These are phyloP conservation scores for Kwoniella bestiolae DNA, from an alignment of 768 basidiomycete genomes.

Conservation along the genomic window DNA sequence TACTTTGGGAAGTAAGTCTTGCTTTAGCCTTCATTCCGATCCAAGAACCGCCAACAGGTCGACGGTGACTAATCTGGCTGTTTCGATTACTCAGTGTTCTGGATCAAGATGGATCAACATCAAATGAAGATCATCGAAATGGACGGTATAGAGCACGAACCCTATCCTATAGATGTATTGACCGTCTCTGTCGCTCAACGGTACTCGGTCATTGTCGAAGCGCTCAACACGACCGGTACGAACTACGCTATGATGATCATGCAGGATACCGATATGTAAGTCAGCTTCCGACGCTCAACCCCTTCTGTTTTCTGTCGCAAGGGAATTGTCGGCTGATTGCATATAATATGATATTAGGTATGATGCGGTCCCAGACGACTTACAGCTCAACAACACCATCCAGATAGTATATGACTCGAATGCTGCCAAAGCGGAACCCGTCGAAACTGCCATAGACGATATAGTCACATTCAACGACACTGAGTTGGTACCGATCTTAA, in stretches of 20 bases:
- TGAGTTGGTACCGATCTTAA: constrained; percentile 67
- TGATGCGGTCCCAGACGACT: constrained; percentile 71
- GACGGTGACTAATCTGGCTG: not conserved
- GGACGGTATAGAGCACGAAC: constrained; percentile 68
- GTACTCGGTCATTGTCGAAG: constrained; percentile 89
- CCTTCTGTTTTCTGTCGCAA: not conserved
- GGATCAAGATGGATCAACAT: constrained; percentile 58
- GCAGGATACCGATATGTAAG: constrained; percentile 75
- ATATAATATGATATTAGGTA: constrained; percentile 70
- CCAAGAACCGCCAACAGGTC: constrained; percentile 11
- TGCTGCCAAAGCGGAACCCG: constrained; percentile 63
- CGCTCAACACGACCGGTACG: constrained; percentile 77
- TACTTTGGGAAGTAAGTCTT: constrained; percentile 56
- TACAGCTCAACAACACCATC: constrained; percentile 82
- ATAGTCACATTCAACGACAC: constrained; percentile 55
- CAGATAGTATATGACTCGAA: constrained; percentile 74
- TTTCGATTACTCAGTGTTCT: constrained; percentile 49
- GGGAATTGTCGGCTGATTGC: not conserved
- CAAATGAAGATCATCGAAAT: constrained; percentile 59
- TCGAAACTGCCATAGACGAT: constrained; percentile 58
- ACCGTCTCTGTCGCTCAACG: constrained; percentile 84
- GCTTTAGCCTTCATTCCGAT: not conserved
- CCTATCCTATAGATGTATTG: constrained; percentile 72
- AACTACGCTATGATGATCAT: constrained; percentile 74
- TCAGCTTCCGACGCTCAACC: not conserved